These are phyloP conservation scores for Fomitopsis schrenkii DNA, from an alignment of 1,284 basidiomycete genomes.

Conservation along the genomic window DNA sequence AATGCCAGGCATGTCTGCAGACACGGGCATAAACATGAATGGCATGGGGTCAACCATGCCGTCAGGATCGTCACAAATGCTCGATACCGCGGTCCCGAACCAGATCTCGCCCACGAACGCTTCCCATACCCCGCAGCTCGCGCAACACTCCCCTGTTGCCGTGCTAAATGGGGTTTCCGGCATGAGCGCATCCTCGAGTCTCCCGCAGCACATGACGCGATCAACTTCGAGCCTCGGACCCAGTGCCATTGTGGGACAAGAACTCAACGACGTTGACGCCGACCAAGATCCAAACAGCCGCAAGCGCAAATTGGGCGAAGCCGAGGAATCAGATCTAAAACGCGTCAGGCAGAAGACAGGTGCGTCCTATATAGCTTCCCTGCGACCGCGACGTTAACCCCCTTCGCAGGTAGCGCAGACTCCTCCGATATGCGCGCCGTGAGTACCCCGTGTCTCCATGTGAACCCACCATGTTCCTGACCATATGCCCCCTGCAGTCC, in stretches of 20 bases:
- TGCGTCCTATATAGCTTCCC: conserved; percentile 27
- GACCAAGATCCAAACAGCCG: conserved; percentile 49
- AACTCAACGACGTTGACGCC: conserved; percentile 15
- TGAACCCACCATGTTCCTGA: background rate
- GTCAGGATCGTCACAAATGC: conserved; percentile 1
- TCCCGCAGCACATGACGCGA: background rate
- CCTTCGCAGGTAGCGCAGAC: conserved; percentile 15
- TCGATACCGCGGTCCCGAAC: conserved; percentile 1
- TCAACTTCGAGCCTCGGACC: conserved; percentile 1
- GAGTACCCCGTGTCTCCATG: conserved; percentile 13
- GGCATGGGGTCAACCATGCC: background rate
- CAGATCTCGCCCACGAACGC: conserved; percentile 8
- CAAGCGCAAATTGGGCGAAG: conserved; percentile 63
- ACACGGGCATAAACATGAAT: conserved; percentile 9
- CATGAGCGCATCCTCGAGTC: conserved; percentile 3
- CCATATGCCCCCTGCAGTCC: background rate
- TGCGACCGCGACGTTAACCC: conserved; percentile 5
- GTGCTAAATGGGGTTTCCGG: conserved; percentile 3
- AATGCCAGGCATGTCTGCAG: conserved; percentile 21
- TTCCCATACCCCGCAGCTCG: conserved; percentile 15
- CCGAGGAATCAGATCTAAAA: conserved; percentile 63
- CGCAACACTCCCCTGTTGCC: background rate
- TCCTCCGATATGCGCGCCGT: conserved; percentile 25
- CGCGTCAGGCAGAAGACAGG: conserved; percentile 67
- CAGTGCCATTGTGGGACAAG: background rate